These are phyloP conservation scores for Lactarius hengduanensis DNA, from an alignment of 768 basidiomycete species.

Conservation along the genomic window DNA sequence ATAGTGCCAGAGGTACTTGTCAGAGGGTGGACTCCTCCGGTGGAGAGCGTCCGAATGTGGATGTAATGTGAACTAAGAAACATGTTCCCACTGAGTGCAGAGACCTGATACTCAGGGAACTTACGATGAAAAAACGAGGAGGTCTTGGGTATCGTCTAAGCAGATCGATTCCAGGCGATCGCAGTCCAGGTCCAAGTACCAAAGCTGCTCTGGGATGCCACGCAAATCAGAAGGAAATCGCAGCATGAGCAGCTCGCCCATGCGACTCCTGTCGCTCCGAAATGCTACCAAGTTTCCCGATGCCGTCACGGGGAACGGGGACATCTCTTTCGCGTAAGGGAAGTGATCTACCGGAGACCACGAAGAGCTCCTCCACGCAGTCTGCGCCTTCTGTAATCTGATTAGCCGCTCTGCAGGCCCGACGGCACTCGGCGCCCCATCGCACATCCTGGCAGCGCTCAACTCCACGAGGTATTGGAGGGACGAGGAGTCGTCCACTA, in stretches of 20 bases:
- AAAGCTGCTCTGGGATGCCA: constrained; percentile 6
- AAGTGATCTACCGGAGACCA: constrained; percentile 8
- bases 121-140: constrained; percentile 10
- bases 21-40: constrained; percentile 13
- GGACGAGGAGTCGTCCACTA: constrained; percentile 3
- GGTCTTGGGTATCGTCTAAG: constrained; percentile 16
- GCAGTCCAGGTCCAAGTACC: constrained; percentile 5
- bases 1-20: constrained; percentile 12
- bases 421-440: not conserved
- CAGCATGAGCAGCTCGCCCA: constrained; percentile 2
- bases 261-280: not conserved
- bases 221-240: constrained; percentile 15
- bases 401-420: not conserved
- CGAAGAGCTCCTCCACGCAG: constrained; percentile 3
- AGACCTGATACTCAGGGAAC: not conserved
- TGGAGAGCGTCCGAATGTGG: constrained; percentile 16
- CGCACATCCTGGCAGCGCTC: constrained; percentile 7
- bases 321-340: not conserved
- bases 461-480: constrained; percentile 13
- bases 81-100: not conserved
- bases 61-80: not conserved
- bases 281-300: constrained; percentile 16
- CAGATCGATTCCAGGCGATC: not conserved
- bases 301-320: not conserved
- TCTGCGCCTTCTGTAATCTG: not conserved